Evolutionary conservation across 768 basidiomycete species (phyloP), one percentile per base, ranked within the genome.

Genomic region (Dioszegia hungarica): DNA sequence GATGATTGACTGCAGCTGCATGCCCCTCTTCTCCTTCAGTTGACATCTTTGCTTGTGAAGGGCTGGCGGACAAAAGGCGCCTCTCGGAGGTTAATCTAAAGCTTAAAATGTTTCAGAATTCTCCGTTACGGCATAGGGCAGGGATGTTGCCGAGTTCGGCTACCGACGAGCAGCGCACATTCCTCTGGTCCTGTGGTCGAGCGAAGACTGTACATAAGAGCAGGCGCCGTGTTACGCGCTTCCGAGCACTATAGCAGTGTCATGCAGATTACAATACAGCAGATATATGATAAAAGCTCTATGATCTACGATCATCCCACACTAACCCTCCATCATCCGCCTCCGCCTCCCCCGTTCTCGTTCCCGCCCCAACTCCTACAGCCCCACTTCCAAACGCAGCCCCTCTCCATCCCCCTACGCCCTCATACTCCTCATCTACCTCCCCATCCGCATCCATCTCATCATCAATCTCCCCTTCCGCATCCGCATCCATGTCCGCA

Each of bases 391-490:
- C 10, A 14, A 46, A 9, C 29, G 12, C 3, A 28, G 45, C 45
- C 29, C 19, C 4, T 3, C 45, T 24, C n/a, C 17, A 36, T 36
- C 34, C 34, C 34, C 9, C 34, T 36, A 36, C 34, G 17, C 17
- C 9, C 17, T 36, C n/a, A 46, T 43, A 43, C 41, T 43, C 45
- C 29, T 49, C 55, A 46, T 55, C 54, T 29, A 17, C 31, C 40
- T 55, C 54, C 14, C 41, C 54, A 20, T 55, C 54, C 24, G 37
- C 44, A 36, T 53, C 57, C 34, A 24, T 41, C 29, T 54, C 57
- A 19, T 37, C 57, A n/a, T 38, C 51, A 28, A 15, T 22, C 15
- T 45, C 48, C 8, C 43, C 57, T n/a, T 46, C 49, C 40, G 22
- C 36, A 37, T 47, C 44, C 45, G 15, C 46, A 19, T 57, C 55